Evolutionary conservation across 768 basidiomycete genomes (phyloP).

Genomic region (Suillus brevipes): DNA sequence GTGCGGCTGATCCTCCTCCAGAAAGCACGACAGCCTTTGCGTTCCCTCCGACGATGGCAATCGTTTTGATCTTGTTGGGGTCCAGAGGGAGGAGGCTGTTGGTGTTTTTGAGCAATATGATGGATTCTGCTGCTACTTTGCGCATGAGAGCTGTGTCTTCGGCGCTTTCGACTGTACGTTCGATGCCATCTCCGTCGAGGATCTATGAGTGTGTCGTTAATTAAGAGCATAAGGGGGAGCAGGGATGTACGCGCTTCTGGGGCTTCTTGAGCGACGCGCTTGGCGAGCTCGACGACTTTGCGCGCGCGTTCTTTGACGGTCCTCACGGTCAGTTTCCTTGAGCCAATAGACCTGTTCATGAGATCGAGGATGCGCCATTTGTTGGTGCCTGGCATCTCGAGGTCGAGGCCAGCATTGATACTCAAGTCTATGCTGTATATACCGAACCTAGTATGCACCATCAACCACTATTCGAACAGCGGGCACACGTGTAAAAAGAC

Average conservation of each 20-base stretch:
- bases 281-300: slow-evolving; percentile 66
- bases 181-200: slow-evolving; percentile 68
- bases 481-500: slow-evolving; percentile 3
- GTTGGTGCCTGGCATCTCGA: slow-evolving; percentile 78
- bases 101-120: slow-evolving; percentile 78
- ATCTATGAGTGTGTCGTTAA: slow-evolving; percentile 38
- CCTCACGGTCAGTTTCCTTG: slow-evolving; percentile 64
- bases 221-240: not conserved
- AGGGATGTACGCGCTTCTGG: slow-evolving; percentile 50
- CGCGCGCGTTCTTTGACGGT: slow-evolving; percentile 66
- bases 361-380: slow-evolving; percentile 76
- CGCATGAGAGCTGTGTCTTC: slow-evolving; percentile 66
- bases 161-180: slow-evolving; percentile 60
- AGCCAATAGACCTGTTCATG: slow-evolving; percentile 57
- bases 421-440: slow-evolving; percentile 62
- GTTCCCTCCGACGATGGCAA: slow-evolving; percentile 73
- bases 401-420: slow-evolving; percentile 76
- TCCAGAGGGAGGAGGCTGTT: slow-evolving; percentile 35
- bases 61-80: slow-evolving; percentile 55
- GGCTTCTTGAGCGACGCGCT: slow-evolving; percentile 65
- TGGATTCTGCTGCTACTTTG: slow-evolving; percentile 63
- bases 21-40: slow-evolving; percentile 65
- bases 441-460: slow-evolving; percentile 56
- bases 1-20: slow-evolving; percentile 70
- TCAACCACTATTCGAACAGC: not conserved